Conservation (phyloP, 1,139 yeast genomes). For the Spathaspora sp. region DNA sequence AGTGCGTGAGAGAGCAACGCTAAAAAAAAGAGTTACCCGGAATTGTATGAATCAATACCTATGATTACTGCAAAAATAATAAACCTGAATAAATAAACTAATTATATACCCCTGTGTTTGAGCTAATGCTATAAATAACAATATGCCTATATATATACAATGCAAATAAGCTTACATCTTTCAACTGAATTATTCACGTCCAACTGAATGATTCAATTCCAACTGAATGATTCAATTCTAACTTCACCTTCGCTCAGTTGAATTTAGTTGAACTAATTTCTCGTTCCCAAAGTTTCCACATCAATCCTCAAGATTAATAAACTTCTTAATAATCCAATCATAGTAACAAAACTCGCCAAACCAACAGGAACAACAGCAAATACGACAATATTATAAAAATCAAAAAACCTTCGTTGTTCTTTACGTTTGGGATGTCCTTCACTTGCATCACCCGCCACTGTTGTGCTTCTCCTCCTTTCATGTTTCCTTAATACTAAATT, state of each 20-base stretch:
- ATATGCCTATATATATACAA: too few relatives aligned
- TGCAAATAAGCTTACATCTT: background rate
- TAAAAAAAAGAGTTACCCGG: constrained; percentile 1
- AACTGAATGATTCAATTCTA: too few relatives aligned
- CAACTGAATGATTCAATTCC: background rate
- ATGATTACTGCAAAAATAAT: too few relatives aligned
- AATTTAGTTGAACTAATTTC: too few relatives aligned
- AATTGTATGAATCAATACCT: background rate
- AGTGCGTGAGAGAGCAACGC: too few relatives aligned
- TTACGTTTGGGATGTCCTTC: constrained; percentile 17
- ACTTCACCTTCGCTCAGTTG: background rate
- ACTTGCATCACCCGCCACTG: background rate
- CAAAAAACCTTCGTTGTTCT: constrained; percentile 60
- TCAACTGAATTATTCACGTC: background rate
- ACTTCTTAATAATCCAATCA: constrained; percentile 78
- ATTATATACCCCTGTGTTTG: background rate
- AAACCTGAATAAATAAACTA: background rate
- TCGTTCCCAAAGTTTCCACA: constrained; percentile 35
- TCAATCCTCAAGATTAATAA: constrained; percentile 74
- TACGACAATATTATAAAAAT: constrained; percentile 81
- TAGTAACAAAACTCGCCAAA: constrained; percentile 86
- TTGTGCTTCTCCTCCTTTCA: background rate
- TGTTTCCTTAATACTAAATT: constrained; percentile 56
- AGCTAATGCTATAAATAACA: background rate
- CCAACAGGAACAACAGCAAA: constrained; percentile 98